phyloP scores from a whole-genome alignment of 495 filamentous ascomycete species.

The Chaetomium fimeti region DNA sequence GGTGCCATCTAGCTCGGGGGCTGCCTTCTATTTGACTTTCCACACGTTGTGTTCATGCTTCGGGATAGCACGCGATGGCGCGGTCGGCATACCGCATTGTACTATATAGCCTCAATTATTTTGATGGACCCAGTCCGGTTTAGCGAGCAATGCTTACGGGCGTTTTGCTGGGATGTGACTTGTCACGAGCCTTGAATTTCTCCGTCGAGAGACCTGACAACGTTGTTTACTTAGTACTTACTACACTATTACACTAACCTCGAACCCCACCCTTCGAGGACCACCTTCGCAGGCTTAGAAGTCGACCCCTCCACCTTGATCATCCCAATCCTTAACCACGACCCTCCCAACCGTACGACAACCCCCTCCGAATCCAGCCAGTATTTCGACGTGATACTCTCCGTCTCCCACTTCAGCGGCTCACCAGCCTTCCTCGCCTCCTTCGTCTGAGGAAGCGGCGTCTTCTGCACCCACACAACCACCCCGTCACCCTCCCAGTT shows the following conservation, averaged over 20 bases:
- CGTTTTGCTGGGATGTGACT: neutral
- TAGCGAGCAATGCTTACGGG: neutral
- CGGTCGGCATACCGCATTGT: conserved; percentile 25
- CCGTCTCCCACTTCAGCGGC: neutral
- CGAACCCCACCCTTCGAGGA: neutral
- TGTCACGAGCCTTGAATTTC: no score
- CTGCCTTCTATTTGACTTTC: conserved; percentile 34
- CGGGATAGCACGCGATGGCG: conserved; percentile 21
- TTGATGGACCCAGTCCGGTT: conserved; percentile 4
- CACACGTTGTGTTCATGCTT: conserved; percentile 24
- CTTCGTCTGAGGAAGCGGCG: neutral
- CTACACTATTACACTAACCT: neutral
- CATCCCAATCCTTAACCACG: conserved; percentile 27
- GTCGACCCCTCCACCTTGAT: conserved; percentile 40
- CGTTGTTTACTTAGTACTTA: no score
- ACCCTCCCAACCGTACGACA: neutral
- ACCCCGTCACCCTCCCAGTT: neutral
- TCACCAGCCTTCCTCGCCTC: neutral
- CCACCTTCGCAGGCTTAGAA: conserved; percentile 11
- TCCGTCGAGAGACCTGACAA: no score
- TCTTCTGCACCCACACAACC: neutral
- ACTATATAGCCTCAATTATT: conserved; percentile 26
- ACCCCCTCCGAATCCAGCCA: neutral
- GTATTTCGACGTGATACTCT: neutral
- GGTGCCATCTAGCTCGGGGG: conserved; percentile 18